phyloP scores from a whole-genome alignment of 345 rosid species.

The Jatropha curcas region DNA sequence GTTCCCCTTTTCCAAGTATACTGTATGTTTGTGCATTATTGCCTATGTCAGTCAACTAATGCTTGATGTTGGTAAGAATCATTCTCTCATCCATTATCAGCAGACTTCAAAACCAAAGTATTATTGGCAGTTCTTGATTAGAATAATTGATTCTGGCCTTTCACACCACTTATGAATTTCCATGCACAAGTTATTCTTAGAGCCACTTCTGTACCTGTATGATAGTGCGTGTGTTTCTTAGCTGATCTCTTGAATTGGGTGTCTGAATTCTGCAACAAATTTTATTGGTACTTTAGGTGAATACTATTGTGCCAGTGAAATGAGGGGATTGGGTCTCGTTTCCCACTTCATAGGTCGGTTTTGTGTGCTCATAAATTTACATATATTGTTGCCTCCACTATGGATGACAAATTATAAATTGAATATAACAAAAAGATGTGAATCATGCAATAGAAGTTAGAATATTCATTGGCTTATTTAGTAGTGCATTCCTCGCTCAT shows the following conservation, averaged over 20 bases:
- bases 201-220: slow-evolving; percentile 5
- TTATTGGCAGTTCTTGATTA: slow-evolving; percentile 2
- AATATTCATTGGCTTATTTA: slow-evolving; percentile 6
- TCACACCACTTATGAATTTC: slow-evolving; percentile 3
- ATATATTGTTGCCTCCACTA: not conserved
- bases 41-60: slow-evolving; percentile 3
- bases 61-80: slow-evolving; percentile 2
- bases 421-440: not conserved
- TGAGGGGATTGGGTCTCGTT: not conserved
- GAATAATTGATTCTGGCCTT: slow-evolving; percentile 10
- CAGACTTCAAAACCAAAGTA: slow-evolving; percentile 9
- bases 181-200: not conserved
- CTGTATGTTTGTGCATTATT: not conserved
- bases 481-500: not conserved
- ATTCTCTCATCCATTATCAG: slow-evolving; percentile 5
- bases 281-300: not conserved
- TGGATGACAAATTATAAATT: slow-evolving; percentile 1
- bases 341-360: not conserved
- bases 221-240: not conserved
- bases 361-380: slow-evolving; percentile 1
- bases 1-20: not conserved
- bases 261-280: not conserved
- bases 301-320: not conserved
- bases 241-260: not conserved
- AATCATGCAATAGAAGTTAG: not conserved